A percentile compares a stretch with the other conserved stretches of the same genome.
Conservation (phyloP, 768 basidiomycete genomes). For the Boletus rubescentipes region DNA sequence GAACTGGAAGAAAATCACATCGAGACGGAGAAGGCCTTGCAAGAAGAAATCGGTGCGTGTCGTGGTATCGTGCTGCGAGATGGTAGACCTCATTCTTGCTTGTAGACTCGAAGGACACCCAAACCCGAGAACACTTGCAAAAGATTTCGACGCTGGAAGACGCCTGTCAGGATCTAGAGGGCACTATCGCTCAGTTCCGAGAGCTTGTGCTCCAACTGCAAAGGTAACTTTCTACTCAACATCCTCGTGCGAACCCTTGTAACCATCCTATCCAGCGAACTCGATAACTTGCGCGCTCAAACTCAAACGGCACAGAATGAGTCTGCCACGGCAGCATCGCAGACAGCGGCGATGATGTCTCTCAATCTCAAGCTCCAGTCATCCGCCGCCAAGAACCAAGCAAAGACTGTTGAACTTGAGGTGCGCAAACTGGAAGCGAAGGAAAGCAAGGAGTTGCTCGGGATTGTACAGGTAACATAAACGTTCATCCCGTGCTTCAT, state of each 20-base stretch:
- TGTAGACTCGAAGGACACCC: slow-evolving; percentile 66
- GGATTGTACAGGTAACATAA: slow-evolving; percentile 70
- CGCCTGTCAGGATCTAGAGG: slow-evolving; percentile 79
- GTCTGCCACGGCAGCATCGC: slow-evolving; percentile 78
- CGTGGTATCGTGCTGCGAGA: neutral
- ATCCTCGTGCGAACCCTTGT: slow-evolving; percentile 8
- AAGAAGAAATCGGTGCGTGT: slow-evolving; percentile 80
- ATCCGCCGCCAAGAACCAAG: slow-evolving; percentile 86
- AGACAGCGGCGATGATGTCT: slow-evolving; percentile 92
- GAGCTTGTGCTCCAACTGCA: slow-evolving; percentile 87
- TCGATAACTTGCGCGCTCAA: slow-evolving; percentile 79
- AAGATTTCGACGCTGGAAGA: slow-evolving; percentile 75
- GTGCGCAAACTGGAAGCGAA: slow-evolving; percentile 80
- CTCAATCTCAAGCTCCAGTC: slow-evolving; percentile 94
- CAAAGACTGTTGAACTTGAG: slow-evolving; percentile 86
- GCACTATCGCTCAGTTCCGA: slow-evolving; percentile 88
- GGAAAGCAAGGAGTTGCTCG: slow-evolving; percentile 76
- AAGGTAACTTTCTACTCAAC: slow-evolving; percentile 43
- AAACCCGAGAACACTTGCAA: slow-evolving; percentile 63
- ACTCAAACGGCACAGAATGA: slow-evolving; percentile 84
- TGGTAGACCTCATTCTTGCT: neutral
- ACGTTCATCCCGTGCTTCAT: neutral
- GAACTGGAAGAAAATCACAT: slow-evolving; percentile 96
- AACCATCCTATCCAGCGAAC: slow-evolving; percentile 55
- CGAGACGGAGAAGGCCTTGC: slow-evolving; percentile 88